Percentiles rank a stretch among this genome's conserved stretches.
Conservation (phyloP, 352 stramenopile species). For the Pythium chondricola region DNA sequence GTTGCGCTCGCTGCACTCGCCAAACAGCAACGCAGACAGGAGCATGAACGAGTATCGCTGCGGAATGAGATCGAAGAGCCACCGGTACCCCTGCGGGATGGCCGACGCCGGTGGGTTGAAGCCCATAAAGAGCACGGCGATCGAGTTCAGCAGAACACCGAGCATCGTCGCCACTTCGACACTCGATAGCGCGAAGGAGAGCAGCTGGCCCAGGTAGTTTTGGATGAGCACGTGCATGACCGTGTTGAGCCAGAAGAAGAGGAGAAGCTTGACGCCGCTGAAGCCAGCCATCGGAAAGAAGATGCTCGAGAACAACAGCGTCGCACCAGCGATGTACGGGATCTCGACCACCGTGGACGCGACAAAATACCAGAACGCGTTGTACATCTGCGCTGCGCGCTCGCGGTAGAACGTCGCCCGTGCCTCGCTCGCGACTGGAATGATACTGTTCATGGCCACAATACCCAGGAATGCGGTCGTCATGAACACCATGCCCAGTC, state of each 20-base stretch:
- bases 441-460: conserved; percentile 51
- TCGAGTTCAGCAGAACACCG: conserved; percentile 20
- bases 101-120: conserved; percentile 25
- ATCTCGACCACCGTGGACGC: conserved; percentile 64
- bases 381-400: conserved; percentile 69
- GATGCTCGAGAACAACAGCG: conserved; percentile 21
- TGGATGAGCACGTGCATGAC: conserved; percentile 11
- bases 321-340: conserved; percentile 21
- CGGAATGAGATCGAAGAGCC: conserved; percentile 21
- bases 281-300: conserved; percentile 30
- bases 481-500: conserved; percentile 66
- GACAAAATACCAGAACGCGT: conserved; percentile 37
- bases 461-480: conserved; percentile 62
- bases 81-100: conserved; percentile 21
- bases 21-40: conserved; percentile 15
- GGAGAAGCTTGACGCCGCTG: conserved; percentile 6
- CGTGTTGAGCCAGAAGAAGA: conserved; percentile 17
- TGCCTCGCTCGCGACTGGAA: conserved; percentile 63
- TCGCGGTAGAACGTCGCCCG: conserved; percentile 85
- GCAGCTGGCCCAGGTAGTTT: conserved; percentile 17
- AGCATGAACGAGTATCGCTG: conserved; percentile 21
- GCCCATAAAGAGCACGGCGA: conserved; percentile 39
- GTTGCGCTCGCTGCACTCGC: conserved; percentile 5
- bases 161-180: conserved; percentile 18
- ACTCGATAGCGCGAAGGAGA: conserved; percentile 17